These are phyloP conservation scores for Pleurotus djamor DNA, from an alignment of 768 basidiomycete genomes.

Conservation along the genomic window DNA sequence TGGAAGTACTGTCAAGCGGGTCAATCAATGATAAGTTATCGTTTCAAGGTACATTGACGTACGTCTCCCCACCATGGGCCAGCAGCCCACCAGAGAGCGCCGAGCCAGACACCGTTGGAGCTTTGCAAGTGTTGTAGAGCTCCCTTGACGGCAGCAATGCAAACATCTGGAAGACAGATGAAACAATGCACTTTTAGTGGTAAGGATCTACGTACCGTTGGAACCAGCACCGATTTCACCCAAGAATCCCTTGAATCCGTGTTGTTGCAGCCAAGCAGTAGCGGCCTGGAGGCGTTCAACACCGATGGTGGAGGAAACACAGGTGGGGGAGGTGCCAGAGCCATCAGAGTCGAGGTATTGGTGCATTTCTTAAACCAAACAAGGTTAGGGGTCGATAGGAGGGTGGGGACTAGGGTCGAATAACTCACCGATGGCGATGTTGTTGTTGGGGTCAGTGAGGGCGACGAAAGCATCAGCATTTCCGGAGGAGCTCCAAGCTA, in stretches of 20 bases:
- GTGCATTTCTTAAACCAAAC: conserved; percentile 49
- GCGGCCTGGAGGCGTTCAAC: conserved; percentile 54
- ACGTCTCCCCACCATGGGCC: conserved; percentile 61
- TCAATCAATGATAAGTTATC: background rate
- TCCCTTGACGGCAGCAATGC: conserved; percentile 48
- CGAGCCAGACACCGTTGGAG: conserved; percentile 54
- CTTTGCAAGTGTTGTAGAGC: conserved; percentile 60
- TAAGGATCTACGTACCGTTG: conserved; percentile 19
- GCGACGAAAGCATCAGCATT: conserved; percentile 48
- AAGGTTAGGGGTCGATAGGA: background rate
- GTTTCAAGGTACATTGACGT: conserved; percentile 20
- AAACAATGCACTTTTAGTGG: background rate
- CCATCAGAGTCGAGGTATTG: conserved; percentile 69
- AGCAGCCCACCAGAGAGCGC: conserved; percentile 55
- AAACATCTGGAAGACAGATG: conserved; percentile 20
- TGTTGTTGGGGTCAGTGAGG: conserved; percentile 60
- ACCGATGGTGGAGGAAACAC: conserved; percentile 61
- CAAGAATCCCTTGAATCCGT: conserved; percentile 62
- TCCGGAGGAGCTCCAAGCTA: conserved; percentile 57
- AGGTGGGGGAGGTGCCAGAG: conserved; percentile 50
- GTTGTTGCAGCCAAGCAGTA: conserved; percentile 55
- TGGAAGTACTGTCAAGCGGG: conserved; percentile 44
- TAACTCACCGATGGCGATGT: conserved; percentile 50
- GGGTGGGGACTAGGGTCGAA: background rate
- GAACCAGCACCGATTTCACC: conserved; percentile 60